These are phyloP conservation scores for Usnea hakonensis DNA, from an alignment of 495 filamentous ascomycete species.

Conservation along the genomic window DNA sequence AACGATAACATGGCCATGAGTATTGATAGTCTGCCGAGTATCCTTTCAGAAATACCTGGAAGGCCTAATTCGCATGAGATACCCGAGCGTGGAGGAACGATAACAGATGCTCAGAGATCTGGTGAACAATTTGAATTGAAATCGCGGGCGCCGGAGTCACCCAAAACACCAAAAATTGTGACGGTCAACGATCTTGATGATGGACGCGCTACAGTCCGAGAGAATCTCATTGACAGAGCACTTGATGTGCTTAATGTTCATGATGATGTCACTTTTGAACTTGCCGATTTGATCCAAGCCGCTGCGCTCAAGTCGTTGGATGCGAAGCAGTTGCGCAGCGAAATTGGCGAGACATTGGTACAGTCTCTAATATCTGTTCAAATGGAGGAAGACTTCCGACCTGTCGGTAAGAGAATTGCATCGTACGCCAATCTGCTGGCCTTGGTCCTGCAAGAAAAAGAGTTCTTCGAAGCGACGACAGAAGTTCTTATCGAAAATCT, in stretches of 20 bases:
- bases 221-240: slow-evolving; percentile 77
- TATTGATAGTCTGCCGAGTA: slow-evolving; percentile 31
- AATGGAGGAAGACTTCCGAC: slow-evolving; percentile 61
- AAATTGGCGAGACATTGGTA: slow-evolving; percentile 75
- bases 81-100: not conserved
- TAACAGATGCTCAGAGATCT: not conserved
- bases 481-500: slow-evolving; percentile 75
- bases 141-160: not conserved
- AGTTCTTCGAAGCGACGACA: slow-evolving; percentile 72
- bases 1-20: slow-evolving; percentile 34
- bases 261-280: slow-evolving; percentile 81
- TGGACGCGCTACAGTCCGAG: slow-evolving; percentile 61
- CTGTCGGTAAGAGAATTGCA: slow-evolving; percentile 73
- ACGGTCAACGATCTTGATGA: slow-evolving; percentile 80
- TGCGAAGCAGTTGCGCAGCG: slow-evolving; percentile 55
- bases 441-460: slow-evolving; percentile 70
- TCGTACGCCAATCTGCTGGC: slow-evolving; percentile 91
- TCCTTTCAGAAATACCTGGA: slow-evolving; percentile 24
- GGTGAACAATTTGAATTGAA: not conserved
- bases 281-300: slow-evolving; percentile 75
- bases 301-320: slow-evolving; percentile 63
- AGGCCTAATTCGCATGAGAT: slow-evolving; percentile 31
- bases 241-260: slow-evolving; percentile 85
- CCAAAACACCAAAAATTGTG: slow-evolving; percentile 33
- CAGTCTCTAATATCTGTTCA: slow-evolving; percentile 81